Base-by-base conservation (phyloP, 2,329 filamentous ascomycete species). In the Penicillium brasilianum region DNA sequence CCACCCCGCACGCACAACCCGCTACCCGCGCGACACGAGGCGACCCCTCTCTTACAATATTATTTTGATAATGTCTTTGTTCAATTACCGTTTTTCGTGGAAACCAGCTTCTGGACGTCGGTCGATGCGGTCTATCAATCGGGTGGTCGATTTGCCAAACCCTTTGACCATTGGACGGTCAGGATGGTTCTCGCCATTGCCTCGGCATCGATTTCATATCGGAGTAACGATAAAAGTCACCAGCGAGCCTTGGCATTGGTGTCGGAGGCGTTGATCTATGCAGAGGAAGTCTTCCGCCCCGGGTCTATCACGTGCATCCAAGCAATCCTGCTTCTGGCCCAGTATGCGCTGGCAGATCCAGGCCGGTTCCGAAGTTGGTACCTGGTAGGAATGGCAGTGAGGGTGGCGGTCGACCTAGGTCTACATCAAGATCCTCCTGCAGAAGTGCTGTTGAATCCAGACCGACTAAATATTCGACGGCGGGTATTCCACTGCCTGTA, bases 291-390 rank as follows among this genome's bases (percentile, higher is more conserved):
- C 9, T 83, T 99, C 25, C 89, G 89, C 68, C 94, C 94, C 0
- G 94, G 94, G 20, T 92, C 92, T 57, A 86, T 92, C 25, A 86
- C 87, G 1, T 94, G 95, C 69, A 92, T 98, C 16, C 93, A 97
- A 74, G 93, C 93, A 0, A 83, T 98, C 22, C 78, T 97, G 2
- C 82, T 98, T 2, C 85, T 98, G 55, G 93, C 92, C 0, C 88
- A 96, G 69, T 98, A 97, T 75, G 89, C 94, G 3, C 90, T 95
- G 81, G 83, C 97, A 53, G 93, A 98, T 69, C 93, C 94, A 2
- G 87, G 89, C 44, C 92, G 96, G 72, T 97, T 97, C 71, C 93
- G 97, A 71, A 92, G 90, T 69, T 98, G 95, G 93, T 93, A 95
- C 66, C 79, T 97, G 63, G 91, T 97, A 58, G 95, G 94, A 7